These are phyloP conservation scores for Podospora anserina DNA, from an alignment of 495 filamentous ascomycete species.

Conservation along the genomic window DNA sequence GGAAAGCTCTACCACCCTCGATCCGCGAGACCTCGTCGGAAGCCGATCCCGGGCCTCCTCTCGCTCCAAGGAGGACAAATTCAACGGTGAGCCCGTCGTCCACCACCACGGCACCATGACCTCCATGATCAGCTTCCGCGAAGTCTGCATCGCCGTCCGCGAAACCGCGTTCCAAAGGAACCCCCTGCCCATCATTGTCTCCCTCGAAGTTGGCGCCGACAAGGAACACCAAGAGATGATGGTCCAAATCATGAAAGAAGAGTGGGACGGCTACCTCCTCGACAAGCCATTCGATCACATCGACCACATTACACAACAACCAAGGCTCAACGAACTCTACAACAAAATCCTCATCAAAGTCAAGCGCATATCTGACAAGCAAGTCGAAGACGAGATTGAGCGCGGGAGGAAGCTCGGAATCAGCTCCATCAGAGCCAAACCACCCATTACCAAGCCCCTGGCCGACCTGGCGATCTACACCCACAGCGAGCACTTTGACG, in stretches of 20 bases:
- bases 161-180: slow-evolving; percentile 71
- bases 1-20: slow-evolving; percentile 27
- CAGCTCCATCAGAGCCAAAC: slow-evolving; percentile 43
- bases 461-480: slow-evolving; percentile 80
- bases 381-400: slow-evolving; percentile 24
- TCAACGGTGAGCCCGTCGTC: slow-evolving; percentile 28
- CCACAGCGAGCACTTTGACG: slow-evolving; percentile 72
- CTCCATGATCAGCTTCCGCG: slow-evolving; percentile 77
- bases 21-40: slow-evolving; percentile 27
- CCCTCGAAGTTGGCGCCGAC: slow-evolving; percentile 83
- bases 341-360: slow-evolving; percentile 90
- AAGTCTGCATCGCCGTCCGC: slow-evolving; percentile 76
- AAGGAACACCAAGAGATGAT: slow-evolving; percentile 80
- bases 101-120: slow-evolving; percentile 69
- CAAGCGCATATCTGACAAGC: slow-evolving; percentile 58
- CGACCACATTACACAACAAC: slow-evolving; percentile 56
- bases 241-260: slow-evolving; percentile 87
- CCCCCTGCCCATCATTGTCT: slow-evolving; percentile 80
- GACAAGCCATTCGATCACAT: slow-evolving; percentile 48
- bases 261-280: slow-evolving; percentile 72
- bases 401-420: slow-evolving; percentile 27
- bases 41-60: slow-evolving; percentile 30
- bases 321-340: slow-evolving; percentile 63
- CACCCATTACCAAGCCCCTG: slow-evolving; percentile 63
- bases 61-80: slow-evolving; percentile 15